These are phyloP conservation scores for Coniophora puteana DNA, from an alignment of 1,284 basidiomycete species.

Conservation along the genomic window DNA sequence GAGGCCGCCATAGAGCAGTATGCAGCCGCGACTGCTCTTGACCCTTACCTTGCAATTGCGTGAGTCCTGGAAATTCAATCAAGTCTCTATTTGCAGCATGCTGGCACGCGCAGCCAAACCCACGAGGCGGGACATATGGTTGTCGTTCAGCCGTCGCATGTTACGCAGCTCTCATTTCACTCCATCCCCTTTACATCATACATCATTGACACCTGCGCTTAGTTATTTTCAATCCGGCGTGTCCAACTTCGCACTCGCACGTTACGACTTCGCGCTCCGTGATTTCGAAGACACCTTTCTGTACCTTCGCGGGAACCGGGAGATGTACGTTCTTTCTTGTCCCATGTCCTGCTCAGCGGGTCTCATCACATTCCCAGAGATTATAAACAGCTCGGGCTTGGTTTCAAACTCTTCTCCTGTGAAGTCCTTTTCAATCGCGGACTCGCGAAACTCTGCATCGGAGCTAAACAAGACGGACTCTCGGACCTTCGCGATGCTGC, in stretches of 20 bases:
- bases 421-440: constrained; percentile 89
- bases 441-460: constrained; percentile 60
- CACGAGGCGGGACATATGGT: too few relatives aligned
- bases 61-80: constrained; percentile 46
- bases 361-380: constrained; percentile 40
- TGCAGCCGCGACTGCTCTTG: constrained; percentile 68
- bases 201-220: constrained; percentile 5
- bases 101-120: neutral
- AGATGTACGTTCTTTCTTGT: constrained; percentile 78
- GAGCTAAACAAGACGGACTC: constrained; percentile 62
- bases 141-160: too few relatives aligned
- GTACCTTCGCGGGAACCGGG: constrained; percentile 78
- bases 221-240: constrained; percentile 86
- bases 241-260: constrained; percentile 81
- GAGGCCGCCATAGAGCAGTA: constrained; percentile 79
- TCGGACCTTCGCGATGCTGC: constrained; percentile 67
- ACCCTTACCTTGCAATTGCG: constrained; percentile 84
- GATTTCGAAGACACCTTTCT: constrained; percentile 82
- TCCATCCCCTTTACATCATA: constrained; percentile 3
- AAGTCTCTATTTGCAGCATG: neutral
- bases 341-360: constrained; percentile 4
- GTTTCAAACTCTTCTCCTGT: constrained; percentile 80
- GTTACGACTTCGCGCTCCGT: constrained; percentile 68
- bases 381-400: constrained; percentile 87
- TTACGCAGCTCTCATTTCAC: too few relatives aligned